Base-by-base conservation (phyloP, 495 filamentous ascomycete genomes). In the Penicillium desertorum region DNA sequence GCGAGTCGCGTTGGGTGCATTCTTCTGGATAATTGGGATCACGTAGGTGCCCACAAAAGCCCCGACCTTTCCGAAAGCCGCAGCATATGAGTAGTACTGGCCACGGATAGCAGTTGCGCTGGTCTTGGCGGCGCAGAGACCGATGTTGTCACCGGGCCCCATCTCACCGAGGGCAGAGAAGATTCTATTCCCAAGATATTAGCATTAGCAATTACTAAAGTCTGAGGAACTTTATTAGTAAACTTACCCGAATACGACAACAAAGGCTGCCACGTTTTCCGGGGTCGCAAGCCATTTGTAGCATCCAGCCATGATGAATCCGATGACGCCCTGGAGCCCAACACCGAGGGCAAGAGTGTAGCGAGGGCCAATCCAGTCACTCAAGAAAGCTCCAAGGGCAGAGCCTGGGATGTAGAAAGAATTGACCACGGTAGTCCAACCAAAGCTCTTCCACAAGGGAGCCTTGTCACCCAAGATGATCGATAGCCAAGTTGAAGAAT, bases 61-160 rank as follows among this genome's bases (percentile, higher is more conserved):
- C 17, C 92, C 92, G 46, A 96, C 82, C 73, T 96, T 96, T 39
- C 92, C 91, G 0, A 86, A 59, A 0, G 92, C 92, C 2, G 92
- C 92, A 1, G 91, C 91, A 52, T 95, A 84, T 12, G 88, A 90
- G 71, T 97, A 97, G 75, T 95, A 97, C 65, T 94, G 90, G 10
- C 92, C 92, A 22, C 92, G 80, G 32, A 97, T 87, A 11, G 86
- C 85, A 4, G 92, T 97, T 1, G 92, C 89, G 68, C 86, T 88
- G 16, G 89, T 92, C 74, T 96, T 96, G 51, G 89, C 88, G 0
- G 92, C 91, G 20, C 92, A 72, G 1, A 96, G 82, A 5, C 92
- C 91, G 62, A 96, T 95, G 70, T 96, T 96, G 73, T 97, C 86
- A 27, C 92, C 92, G 0, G 92, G 91, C 0, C 92, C 92, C 42